Evolutionary conservation across 1,284 basidiomycete species (phyloP), one percentile per base, ranked within the genome.

Genomic region (Cerioporus squamosus): DNA sequence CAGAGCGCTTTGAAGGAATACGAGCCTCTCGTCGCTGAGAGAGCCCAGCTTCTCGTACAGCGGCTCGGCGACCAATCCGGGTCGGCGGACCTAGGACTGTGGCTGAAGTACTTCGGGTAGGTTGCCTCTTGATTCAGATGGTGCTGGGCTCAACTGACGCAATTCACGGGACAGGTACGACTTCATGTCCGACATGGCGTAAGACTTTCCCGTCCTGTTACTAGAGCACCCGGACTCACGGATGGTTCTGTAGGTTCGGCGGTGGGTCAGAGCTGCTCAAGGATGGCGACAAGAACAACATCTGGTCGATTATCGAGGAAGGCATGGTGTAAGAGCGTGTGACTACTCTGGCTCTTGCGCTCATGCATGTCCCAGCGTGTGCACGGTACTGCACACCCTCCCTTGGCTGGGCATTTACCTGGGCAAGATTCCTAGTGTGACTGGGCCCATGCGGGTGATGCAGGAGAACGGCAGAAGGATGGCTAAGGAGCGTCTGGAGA

Each of bases 91-190:
- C 60, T 88, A 23, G 67, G 76, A 0, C 63, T 74, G 44, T 82
- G 77, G 77, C 69, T 85, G 50, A 78, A 74, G 60, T 85, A 73
- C 56, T 85, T 85, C 68, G 73, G 81, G 82, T 88, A 66, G 60
- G 82, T 63, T 24, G 56, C 58, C 23, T 56, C 15, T 17, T 7
- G 15, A 36, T 17, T 57, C 44, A 9, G 12, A n/a, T 2, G 6
- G n/a, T 39, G 6, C 26, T 3, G 14, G 15, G 14, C 26, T 15
- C 15, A 26, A 31, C 24, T 42, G 15, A 33, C 26, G 24, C 8
- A 6, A 22, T 17, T 1, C 33, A 24, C 18, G n/a, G 18, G 7
- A 7, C 9, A 54, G 59, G 26, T 62, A 59, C 44, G 70, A 72
- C 56, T 68, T 70, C 53, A 70, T 72, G 68, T 64, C 65, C n/a